A percentile compares a stretch with the other conserved stretches of the same genome.
Evolutionary conservation across 2,329 filamentous ascomycete genomes (phyloP).

Genomic region (Neonectria neomacrospora): DNA sequence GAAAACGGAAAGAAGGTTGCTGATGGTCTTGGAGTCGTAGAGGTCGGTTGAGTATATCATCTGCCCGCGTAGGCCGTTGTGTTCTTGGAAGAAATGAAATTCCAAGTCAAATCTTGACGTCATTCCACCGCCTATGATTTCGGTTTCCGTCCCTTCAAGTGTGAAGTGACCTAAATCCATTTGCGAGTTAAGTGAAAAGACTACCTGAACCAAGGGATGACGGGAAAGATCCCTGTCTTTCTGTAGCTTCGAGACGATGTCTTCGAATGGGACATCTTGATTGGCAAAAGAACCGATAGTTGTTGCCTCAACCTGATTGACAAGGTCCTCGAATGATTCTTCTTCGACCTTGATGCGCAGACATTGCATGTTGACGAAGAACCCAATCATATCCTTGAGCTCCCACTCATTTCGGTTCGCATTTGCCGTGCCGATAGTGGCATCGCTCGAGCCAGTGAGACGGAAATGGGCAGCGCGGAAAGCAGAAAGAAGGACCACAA

Average conservation of each 20-base stretch:
- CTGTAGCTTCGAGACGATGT: slow-evolving; percentile 28
- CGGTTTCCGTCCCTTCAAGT: slow-evolving; percentile 30
- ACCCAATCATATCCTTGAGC: slow-evolving; percentile 37
- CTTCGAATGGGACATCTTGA: slow-evolving; percentile 41
- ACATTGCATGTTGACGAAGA: slow-evolving; percentile 43
- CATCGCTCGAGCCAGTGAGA: slow-evolving; percentile 38
- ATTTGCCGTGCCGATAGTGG: slow-evolving; percentile 36
- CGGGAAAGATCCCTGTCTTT: slow-evolving; percentile 27
- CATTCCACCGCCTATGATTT: slow-evolving; percentile 8
- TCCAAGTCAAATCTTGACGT: slow-evolving; percentile 41
- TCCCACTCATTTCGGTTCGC: slow-evolving; percentile 34
- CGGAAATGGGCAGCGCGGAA: slow-evolving; percentile 42
- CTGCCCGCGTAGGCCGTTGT: slow-evolving; percentile 18
- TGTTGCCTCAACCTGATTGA: slow-evolving; percentile 32
- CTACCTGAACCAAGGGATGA: slow-evolving; percentile 30
- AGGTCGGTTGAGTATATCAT: slow-evolving; percentile 38
- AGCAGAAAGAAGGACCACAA: slow-evolving; percentile 32
- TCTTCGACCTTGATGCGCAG: slow-evolving; percentile 30
- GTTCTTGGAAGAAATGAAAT: slow-evolving; percentile 41
- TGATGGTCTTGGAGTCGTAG: slow-evolving; percentile 35
- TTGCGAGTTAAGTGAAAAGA: slow-evolving; percentile 37
- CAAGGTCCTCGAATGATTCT: slow-evolving; percentile 28
- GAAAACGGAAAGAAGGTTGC: slow-evolving; percentile 32
- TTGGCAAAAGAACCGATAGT: slow-evolving; percentile 30
- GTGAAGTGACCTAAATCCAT: slow-evolving; percentile 32